phyloP scores from a whole-genome alignment of 495 filamentous ascomycete genomes.

The Penicillium malachiteum region DNA sequence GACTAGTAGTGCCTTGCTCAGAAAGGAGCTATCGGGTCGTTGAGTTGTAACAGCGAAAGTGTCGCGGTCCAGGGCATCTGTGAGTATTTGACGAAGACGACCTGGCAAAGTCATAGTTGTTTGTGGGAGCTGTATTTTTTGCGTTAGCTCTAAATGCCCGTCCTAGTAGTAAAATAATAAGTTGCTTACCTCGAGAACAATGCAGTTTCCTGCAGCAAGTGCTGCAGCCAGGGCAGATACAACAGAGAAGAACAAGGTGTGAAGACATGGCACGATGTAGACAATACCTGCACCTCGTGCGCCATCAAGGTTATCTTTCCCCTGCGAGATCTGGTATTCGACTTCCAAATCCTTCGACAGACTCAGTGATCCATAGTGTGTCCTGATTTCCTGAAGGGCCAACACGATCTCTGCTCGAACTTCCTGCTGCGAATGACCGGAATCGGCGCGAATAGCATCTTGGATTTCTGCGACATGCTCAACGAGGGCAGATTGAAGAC shows the following conservation, averaged over 20 bases:
- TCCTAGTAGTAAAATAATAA: not conserved
- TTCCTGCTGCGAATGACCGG: slow-evolving; percentile 34
- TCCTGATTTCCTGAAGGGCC: slow-evolving; percentile 39
- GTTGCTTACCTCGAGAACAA: slow-evolving; percentile 50
- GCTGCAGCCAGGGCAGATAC: slow-evolving; percentile 48
- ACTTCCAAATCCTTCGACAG: slow-evolving; percentile 37
- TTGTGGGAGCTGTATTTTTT: slow-evolving; percentile 32
- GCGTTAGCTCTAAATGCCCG: not conserved
- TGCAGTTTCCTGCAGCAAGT: slow-evolving; percentile 52
- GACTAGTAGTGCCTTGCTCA: slow-evolving; percentile 17
- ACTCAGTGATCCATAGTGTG: slow-evolving; percentile 43
- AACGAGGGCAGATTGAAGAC: slow-evolving; percentile 36
- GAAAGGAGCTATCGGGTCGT: slow-evolving; percentile 21
- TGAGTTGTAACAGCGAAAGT: slow-evolving; percentile 37
- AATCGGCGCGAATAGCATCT: slow-evolving; percentile 41
- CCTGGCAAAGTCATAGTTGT: slow-evolving; percentile 30
- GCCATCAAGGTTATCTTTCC: slow-evolving; percentile 31
- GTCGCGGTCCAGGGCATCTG: slow-evolving; percentile 41
- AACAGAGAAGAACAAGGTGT: slow-evolving; percentile 50
- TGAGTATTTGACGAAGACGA: slow-evolving; percentile 41
- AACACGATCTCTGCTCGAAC: slow-evolving; percentile 42
- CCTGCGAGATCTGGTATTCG: slow-evolving; percentile 51
- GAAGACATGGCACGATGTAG: slow-evolving; percentile 47
- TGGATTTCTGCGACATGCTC: slow-evolving; percentile 31
- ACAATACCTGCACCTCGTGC: slow-evolving; percentile 44